Base-by-base conservation (phyloP, 2,329 filamentous ascomycete genomes). In the Cercospora janseana region DNA sequence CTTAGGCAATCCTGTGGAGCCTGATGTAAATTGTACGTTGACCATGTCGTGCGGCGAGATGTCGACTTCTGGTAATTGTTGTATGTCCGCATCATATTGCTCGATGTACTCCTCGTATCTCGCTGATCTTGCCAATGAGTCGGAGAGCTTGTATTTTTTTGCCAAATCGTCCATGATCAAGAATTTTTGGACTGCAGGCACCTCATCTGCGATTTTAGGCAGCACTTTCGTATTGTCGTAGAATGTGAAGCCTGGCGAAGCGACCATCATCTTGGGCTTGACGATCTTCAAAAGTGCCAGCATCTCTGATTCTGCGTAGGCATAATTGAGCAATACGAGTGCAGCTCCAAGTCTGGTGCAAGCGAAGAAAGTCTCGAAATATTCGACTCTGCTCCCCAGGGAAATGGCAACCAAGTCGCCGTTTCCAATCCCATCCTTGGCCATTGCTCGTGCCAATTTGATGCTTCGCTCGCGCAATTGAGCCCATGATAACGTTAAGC, bases 271-370 rank as follows among this genome's bases (percentile, higher is more conserved):
- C 61, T 82, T 85, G 68, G 82, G 86, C 47, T 79, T 82, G 82
- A 83, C 80, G 59, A 86, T 85, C 47, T 78, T 76, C 21, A 88
- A 67, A n/a, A 82, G 82, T 62, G 86, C 83, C 66, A 80, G 75
- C 34, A 84, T 80, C 69, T 88, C 85, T 1, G 79, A 79, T 4
- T 82, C 75, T 1, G 84, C 87, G 63, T 88, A 88, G 0, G 85
- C 87, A 69, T 87, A 88, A 70, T 88, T 88, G 54, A 88, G 70
- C 49, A 88, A 85, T 24, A 88, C 84, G 43, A 88, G 69, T 31
- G 62, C 58, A 28, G 61, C 60, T n/a, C 61, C 61, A 12, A 63
- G 47, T 16, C 54, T 47, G 0, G 64, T 66, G 13, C 63, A 67
- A 15, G 62, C 70, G 6, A 72, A 62, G 52, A 64, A 65, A 1